Conservation (phyloP, 192 early-diverging fungal genomes). For the Umbelopsis ramanniana region DNA sequence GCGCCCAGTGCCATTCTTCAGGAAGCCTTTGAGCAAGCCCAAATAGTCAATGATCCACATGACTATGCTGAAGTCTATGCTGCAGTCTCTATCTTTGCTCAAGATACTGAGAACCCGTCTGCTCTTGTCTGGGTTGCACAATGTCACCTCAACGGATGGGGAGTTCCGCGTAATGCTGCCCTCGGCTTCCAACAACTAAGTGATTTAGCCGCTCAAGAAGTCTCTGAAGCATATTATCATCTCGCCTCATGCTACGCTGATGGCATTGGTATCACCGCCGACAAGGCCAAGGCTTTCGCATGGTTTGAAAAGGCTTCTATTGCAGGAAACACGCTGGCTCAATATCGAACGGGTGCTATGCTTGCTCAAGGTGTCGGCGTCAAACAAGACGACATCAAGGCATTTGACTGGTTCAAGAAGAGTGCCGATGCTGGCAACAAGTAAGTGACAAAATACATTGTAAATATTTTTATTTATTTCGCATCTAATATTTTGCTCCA, state of each 20-base stretch:
- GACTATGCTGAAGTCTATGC: slow-evolving; percentile 27
- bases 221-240: slow-evolving; percentile 35
- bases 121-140: slow-evolving; percentile 37
- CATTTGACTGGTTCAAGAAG: slow-evolving; percentile 31
- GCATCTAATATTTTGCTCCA: background rate
- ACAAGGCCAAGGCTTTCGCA: slow-evolving; percentile 28
- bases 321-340: slow-evolving; percentile 28
- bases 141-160: slow-evolving; percentile 42
- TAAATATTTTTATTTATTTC: background rate
- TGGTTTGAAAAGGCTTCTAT: slow-evolving; percentile 36
- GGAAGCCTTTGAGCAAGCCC: slow-evolving; percentile 23
- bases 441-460: slow-evolving; percentile 23
- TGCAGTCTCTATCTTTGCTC: background rate
- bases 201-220: slow-evolving; percentile 20
- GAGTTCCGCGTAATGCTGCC: slow-evolving; percentile 19
- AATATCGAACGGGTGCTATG: slow-evolving; percentile 32
- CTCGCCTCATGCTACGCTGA: slow-evolving; percentile 35
- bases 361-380: slow-evolving; percentile 26
- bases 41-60: slow-evolving; percentile 17
- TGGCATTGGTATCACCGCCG: slow-evolving; percentile 25
- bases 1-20: slow-evolving; percentile 12
- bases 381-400: slow-evolving; percentile 18
- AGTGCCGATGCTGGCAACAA: slow-evolving; percentile 38
- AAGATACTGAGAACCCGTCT: slow-evolving; percentile 5
- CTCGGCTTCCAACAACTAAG: slow-evolving; percentile 31